A percentile compares a stretch with the other conserved stretches of the same genome.
Conservation (phyloP, 2,329 filamentous ascomycete species). For the Aspergillus ibericus region DNA sequence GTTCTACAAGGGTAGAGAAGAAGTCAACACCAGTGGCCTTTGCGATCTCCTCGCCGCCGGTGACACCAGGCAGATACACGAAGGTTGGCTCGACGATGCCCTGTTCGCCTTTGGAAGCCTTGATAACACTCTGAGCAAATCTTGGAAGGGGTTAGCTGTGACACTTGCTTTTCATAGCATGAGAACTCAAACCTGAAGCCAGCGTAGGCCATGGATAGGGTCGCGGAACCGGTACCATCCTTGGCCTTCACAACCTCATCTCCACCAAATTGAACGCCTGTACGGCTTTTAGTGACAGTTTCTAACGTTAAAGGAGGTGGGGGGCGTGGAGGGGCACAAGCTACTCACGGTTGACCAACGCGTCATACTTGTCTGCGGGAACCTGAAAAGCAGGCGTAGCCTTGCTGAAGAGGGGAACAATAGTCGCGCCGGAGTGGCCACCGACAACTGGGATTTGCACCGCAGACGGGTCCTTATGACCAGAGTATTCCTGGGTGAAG, state of each 20-base stretch:
- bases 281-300: not conserved
- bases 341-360: slow-evolving; percentile 74
- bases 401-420: slow-evolving; percentile 96
- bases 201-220: slow-evolving; percentile 92
- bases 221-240: slow-evolving; percentile 86
- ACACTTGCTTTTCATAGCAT: slow-evolving; percentile 12
- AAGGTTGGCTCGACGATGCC: slow-evolving; percentile 93
- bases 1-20: slow-evolving; percentile 94
- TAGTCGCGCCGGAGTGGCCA: slow-evolving; percentile 96
- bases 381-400: slow-evolving; percentile 76
- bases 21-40: slow-evolving; percentile 85
- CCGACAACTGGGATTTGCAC: slow-evolving; percentile 89
- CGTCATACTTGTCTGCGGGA: slow-evolving; percentile 85
- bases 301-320: not conserved
- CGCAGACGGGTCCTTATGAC: slow-evolving; percentile 78
- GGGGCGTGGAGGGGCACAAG: not conserved
- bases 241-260: slow-evolving; percentile 96
- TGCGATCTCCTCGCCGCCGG: slow-evolving; percentile 80
- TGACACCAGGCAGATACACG: slow-evolving; percentile 88
- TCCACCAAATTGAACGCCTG: slow-evolving; percentile 90
- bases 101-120: slow-evolving; percentile 83
- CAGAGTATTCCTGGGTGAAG: slow-evolving; percentile 83
- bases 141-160: slow-evolving; percentile 46
- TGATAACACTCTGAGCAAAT: slow-evolving; percentile 92
- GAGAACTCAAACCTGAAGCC: slow-evolving; percentile 71